phyloP scores from a whole-genome alignment of 2,329 filamentous ascomycete species.

The Fusarium siculi region DNA sequence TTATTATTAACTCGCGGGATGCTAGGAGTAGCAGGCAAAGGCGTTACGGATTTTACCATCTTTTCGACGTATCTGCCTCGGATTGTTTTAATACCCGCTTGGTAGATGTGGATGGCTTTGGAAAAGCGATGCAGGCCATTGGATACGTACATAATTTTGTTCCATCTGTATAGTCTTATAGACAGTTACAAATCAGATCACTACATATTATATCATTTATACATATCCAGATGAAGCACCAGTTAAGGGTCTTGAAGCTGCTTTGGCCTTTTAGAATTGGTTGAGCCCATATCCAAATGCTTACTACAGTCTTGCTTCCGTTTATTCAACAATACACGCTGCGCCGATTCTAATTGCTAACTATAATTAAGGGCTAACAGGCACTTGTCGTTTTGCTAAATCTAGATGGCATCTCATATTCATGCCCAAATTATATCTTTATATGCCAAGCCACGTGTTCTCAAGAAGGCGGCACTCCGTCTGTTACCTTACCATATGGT shows the following conservation, averaged over 20 bases:
- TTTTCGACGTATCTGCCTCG: constrained; percentile 17
- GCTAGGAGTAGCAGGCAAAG: constrained; percentile 42
- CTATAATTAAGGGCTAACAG: background rate
- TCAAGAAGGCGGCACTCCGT: constrained; percentile 49
- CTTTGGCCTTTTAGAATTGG: background rate
- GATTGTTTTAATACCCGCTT: constrained; percentile 39
- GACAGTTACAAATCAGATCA: constrained; percentile 35
- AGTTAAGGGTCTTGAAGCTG: no score
- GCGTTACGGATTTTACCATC: constrained; percentile 35
- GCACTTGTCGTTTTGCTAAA: background rate
- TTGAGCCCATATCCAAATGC: background rate
- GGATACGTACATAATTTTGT: constrained; percentile 30
- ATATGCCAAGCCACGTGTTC: background rate
- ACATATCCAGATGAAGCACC: no score
- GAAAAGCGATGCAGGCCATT: constrained; percentile 37
- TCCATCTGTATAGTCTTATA: constrained; percentile 32
- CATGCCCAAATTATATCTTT: background rate
- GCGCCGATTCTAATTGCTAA: background rate
- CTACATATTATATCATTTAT: background rate
- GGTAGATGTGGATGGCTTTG: constrained; percentile 36
- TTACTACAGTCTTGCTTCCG: background rate
- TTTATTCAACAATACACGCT: background rate
- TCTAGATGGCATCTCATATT: background rate
- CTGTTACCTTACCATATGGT: constrained; percentile 53
- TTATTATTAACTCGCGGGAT: constrained; percentile 9